Evolutionary conservation across 768 basidiomycete genomes (phyloP).

Genomic region (Mycena pura): DNA sequence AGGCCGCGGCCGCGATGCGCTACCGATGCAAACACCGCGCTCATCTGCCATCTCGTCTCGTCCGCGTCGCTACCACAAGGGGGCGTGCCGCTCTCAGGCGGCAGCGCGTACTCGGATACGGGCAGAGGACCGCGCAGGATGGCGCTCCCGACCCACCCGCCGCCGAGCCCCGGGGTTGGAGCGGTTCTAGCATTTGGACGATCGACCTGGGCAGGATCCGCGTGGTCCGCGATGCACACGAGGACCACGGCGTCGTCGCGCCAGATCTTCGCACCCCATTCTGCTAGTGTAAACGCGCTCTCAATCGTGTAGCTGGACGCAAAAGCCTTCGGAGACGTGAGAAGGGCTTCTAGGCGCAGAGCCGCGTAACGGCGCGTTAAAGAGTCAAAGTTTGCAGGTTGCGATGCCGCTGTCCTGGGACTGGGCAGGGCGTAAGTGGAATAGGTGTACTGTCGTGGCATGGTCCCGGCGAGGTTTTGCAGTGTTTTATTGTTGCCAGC

Average conservation of each 20-base stretch:
- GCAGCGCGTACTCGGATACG: neutral
- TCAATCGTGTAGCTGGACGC: conserved; percentile 6
- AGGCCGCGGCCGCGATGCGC: conserved; percentile 9
- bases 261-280: conserved; percentile 7
- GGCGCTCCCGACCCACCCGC: conserved; percentile 6
- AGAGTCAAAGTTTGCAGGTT: neutral
- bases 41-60: conserved; percentile 17
- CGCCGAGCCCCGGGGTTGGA: neutral
- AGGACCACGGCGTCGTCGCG: conserved; percentile 4
- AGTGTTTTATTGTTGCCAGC: too few species aligned
- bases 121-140: conserved; percentile 14
- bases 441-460: too few species aligned
- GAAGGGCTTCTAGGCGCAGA: conserved; percentile 11
- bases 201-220: too few species aligned
- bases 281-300: conserved; percentile 3
- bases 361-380: neutral
- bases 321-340: conserved; percentile 3
- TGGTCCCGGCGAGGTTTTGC: too few species aligned
- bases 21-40: conserved; percentile 1
- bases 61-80: neutral
- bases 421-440: too few species aligned
- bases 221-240: conserved; percentile 5
- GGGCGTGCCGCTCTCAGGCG: neutral
- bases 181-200: neutral
- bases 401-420: too few species aligned